Base-by-base conservation (phyloP, 2,329 filamentous ascomycete species). In the Pyricularia pennisetigena region DNA sequence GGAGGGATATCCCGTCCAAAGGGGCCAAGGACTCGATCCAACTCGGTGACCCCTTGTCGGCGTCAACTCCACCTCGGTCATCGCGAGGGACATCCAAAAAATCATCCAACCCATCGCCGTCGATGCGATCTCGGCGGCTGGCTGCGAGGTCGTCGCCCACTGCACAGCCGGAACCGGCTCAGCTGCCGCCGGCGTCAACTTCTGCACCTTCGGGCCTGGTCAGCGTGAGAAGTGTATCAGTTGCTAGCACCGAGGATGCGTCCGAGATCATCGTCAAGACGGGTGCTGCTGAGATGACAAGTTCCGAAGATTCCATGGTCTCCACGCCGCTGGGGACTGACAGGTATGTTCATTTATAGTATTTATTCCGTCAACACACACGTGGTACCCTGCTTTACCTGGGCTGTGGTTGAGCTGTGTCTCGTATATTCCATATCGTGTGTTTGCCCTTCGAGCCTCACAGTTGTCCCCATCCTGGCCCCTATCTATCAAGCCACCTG, bases 191-290 rank as follows among this genome's bases (percentile, higher is more conserved):
- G 57, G 12, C 23, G n/a, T 61, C 23, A 10, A 28, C 64, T 26
- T 49, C 64, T 54, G 23, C 24, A 14, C 4, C 35, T 16, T 6
- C 35, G n/a, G 64, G 14, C n/a, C 14, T 35, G 35, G 9, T 14
- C 64, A n/a, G 12, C 64, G 64, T 28, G 64, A 41, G 64, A 26
- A 28, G 35, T 12, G 9, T 54, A 57, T 66, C 64, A 7, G n/a
- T 41, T 23, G 64, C 61, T 65, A 66, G 59, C 35, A 64, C 67
- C 14, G 74, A 75, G 64, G 77, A 81, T 41, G 78, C 76, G 3
- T 75, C 78, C 4, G 80, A 81, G 69, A 83, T 83, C 29, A 73
- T 82, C 4, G 81, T 82, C 23, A 81, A 80, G 76, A 81, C 79
- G 32, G 80, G 78, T 68, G 74, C 78, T 16, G 80, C 81, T 76